Evolutionary conservation across 495 filamentous ascomycete genomes (phyloP).

Genomic region (Talaromyces thailandensis): DNA sequence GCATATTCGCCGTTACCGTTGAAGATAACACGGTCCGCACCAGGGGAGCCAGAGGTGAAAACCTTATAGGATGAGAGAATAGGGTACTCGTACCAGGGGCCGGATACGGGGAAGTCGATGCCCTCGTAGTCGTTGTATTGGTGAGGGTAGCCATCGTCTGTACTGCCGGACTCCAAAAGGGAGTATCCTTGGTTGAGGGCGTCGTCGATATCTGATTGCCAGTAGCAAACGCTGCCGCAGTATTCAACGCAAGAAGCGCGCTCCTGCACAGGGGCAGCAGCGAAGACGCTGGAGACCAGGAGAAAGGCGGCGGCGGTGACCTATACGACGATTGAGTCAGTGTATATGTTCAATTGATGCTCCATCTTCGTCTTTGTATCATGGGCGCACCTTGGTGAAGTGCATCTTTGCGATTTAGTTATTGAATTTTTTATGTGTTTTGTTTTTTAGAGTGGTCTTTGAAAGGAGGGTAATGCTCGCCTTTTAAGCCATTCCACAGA

Average conservation of each 20-base stretch:
- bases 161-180: conserved; percentile 34
- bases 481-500: background rate
- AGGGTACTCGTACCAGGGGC: conserved; percentile 69
- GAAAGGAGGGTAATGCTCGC: background rate
- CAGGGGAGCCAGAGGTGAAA: conserved; percentile 58
- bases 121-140: conserved; percentile 67
- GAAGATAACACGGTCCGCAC: conserved; percentile 65
- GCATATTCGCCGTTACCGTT: conserved; percentile 42
- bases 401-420: background rate
- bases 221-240: conserved; percentile 45
- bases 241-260: conserved; percentile 40
- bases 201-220: conserved; percentile 30
- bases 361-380: background rate
- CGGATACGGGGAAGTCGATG: conserved; percentile 52
- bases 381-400: background rate
- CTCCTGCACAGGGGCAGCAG: conserved; percentile 34
- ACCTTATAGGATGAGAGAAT: conserved; percentile 43
- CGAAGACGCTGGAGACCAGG: conserved; percentile 26
- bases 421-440: background rate
- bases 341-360: background rate
- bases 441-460: background rate
- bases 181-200: conserved; percentile 43
- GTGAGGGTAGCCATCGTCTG: conserved; percentile 56
- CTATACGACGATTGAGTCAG: background rate
- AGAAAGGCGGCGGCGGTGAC: conserved; percentile 11